Conservation (phyloP, 345 rosid genomes). For the Diplotaxis tenuifolia region DNA sequence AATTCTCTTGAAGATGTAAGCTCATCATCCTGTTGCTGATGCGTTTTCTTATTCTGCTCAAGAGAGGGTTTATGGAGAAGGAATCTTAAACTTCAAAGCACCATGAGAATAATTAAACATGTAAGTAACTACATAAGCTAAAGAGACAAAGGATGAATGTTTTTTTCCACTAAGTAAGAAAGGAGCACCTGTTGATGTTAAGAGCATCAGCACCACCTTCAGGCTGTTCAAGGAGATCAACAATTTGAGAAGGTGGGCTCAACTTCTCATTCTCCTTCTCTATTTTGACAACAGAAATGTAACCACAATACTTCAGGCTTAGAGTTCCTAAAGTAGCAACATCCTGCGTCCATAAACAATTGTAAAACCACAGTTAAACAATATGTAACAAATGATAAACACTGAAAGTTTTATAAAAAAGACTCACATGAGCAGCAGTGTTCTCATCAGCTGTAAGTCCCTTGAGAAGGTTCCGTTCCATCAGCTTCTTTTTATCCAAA, state of each 20-base stretch:
- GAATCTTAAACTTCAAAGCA: slow-evolving; percentile 70
- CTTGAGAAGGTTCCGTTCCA: slow-evolving; percentile 82
- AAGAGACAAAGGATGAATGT: not conserved
- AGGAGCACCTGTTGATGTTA: slow-evolving; percentile 76
- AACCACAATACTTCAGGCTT: slow-evolving; percentile 84
- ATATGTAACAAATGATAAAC: not conserved
- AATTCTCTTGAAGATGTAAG: slow-evolving; percentile 54
- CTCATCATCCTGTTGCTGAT: slow-evolving; percentile 54
- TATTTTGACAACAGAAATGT: slow-evolving; percentile 74
- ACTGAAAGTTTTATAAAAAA: slow-evolving; percentile 17
- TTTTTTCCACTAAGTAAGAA: not conserved
- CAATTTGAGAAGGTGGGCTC: slow-evolving; percentile 51
- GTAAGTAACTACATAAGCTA: slow-evolving; percentile 9
- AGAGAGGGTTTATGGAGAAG: slow-evolving; percentile 61
- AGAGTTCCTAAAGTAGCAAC: slow-evolving; percentile 72
- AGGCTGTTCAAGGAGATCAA: slow-evolving; percentile 80
- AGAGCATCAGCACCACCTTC: slow-evolving; percentile 99
- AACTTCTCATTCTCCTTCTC: slow-evolving; percentile 49
- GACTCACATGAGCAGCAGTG: slow-evolving; percentile 89
- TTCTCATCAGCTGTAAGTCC: slow-evolving; percentile 98
- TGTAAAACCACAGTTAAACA: slow-evolving; percentile 7
- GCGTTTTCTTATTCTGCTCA: slow-evolving; percentile 50
- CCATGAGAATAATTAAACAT: slow-evolving; percentile 4
- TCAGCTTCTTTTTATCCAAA: slow-evolving; percentile 52
- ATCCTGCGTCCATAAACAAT: slow-evolving; percentile 59